phyloP scores from a whole-genome alignment of 2,329 filamentous ascomycete species.

The Rhexocercosporidium sp. region DNA sequence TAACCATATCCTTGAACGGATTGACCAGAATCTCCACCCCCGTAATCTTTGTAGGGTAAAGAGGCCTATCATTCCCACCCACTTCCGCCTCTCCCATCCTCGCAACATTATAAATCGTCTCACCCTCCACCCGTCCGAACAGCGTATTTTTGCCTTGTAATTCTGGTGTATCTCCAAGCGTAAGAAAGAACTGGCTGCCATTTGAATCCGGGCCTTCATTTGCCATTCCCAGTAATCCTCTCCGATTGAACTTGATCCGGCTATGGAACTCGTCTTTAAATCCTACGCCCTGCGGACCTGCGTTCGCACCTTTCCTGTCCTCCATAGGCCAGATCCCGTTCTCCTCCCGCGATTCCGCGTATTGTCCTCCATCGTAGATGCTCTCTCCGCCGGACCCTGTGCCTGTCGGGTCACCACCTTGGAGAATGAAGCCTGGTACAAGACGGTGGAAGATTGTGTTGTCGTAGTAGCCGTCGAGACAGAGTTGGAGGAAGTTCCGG shows the following conservation, averaged over 20 bases:
- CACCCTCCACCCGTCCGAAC: slow-evolving; percentile 89
- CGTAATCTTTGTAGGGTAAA: slow-evolving; percentile 84
- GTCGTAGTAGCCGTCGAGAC: slow-evolving; percentile 94
- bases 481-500: slow-evolving; percentile 95
- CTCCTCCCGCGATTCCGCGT: slow-evolving; percentile 50
- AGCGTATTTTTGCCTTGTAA: slow-evolving; percentile 89
- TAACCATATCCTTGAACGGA: slow-evolving; percentile 82
- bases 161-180: slow-evolving; percentile 82
- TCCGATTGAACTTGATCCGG: slow-evolving; percentile 87
- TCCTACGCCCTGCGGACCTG: slow-evolving; percentile 62
- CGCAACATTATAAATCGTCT: slow-evolving; percentile 94
- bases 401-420: slow-evolving; percentile 93
- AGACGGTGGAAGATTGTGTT: slow-evolving; percentile 93
- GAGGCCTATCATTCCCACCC: slow-evolving; percentile 79
- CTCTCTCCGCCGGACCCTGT: slow-evolving; percentile 91
- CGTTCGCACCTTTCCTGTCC: slow-evolving; percentile 65
- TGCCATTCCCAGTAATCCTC: slow-evolving; percentile 94
- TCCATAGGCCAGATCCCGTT: slow-evolving; percentile 59
- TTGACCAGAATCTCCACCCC: slow-evolving; percentile 78
- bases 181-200: slow-evolving; percentile 97
- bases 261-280: slow-evolving; percentile 90
- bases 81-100: slow-evolving; percentile 92
- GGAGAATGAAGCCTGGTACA: slow-evolving; percentile 88
- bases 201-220: slow-evolving; percentile 85
- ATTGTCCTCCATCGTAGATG: slow-evolving; percentile 85